phyloP scores from a whole-genome alignment of 352 stramenopile genomes.

The Vaucheria bursata region DNA sequence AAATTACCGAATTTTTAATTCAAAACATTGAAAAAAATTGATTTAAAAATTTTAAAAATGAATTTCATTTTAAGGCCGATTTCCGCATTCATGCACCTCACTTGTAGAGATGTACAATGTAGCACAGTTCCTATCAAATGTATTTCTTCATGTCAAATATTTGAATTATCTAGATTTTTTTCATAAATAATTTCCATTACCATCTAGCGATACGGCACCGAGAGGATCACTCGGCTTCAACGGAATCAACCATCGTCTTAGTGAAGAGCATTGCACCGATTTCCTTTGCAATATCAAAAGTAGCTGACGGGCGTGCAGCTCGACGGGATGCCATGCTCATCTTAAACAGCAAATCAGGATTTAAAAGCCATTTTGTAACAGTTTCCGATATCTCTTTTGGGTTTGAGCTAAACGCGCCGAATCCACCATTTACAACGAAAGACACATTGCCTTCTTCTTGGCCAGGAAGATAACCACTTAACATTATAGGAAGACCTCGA shows the following conservation, averaged over 20 bases:
- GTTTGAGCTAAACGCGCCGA: conserved; percentile 60
- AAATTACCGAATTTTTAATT: too few species aligned
- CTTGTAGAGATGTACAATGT: too few species aligned
- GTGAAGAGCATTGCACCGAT: conserved; percentile 41
- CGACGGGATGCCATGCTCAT: conserved; percentile 21
- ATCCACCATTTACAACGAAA: conserved; percentile 61
- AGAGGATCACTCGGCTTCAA: too few species aligned
- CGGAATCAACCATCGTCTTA: background rate
- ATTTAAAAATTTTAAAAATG: too few species aligned
- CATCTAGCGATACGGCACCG: too few species aligned
- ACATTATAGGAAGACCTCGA: conserved; percentile 63
- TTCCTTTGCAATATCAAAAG: conserved; percentile 38
- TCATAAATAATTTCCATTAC: too few species aligned
- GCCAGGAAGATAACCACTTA: conserved; percentile 58
- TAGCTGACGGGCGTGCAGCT: conserved; percentile 18
- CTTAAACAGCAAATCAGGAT: conserved; percentile 26
- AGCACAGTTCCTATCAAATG: too few species aligned
- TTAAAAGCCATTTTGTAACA: conserved; percentile 57
- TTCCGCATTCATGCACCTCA: too few species aligned
- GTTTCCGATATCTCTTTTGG: conserved; percentile 60
- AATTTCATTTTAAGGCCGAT: too few species aligned
- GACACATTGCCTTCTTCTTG: conserved; percentile 61
- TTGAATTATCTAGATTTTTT: too few species aligned
- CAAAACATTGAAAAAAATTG: too few species aligned
- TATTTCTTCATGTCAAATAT: too few species aligned